phyloP scores from a whole-genome alignment of 352 stramenopile genomes.

The Phytopythium montanum region DNA sequence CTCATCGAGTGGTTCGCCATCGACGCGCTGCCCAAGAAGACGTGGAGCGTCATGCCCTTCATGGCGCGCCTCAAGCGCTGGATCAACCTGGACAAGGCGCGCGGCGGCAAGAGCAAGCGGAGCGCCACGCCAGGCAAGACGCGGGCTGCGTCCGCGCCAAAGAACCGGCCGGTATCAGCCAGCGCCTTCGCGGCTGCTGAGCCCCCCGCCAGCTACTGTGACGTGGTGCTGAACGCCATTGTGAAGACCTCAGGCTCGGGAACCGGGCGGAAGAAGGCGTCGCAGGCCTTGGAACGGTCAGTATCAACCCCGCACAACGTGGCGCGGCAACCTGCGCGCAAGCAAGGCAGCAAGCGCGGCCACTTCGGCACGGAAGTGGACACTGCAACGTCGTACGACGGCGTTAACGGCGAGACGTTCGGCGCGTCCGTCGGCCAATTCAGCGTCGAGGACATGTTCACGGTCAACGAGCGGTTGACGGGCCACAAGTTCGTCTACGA shows the following conservation, averaged over 20 bases:
- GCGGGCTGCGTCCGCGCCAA: constrained; percentile 67
- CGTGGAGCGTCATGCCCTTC: constrained; percentile 93
- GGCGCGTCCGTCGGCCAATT: constrained; percentile 67
- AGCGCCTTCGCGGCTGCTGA: constrained; percentile 30
- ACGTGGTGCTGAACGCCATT: constrained; percentile 4
- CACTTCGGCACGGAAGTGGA: constrained; percentile 86
- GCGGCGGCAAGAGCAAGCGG: constrained; percentile 41
- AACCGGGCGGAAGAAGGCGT: constrained; percentile 6
- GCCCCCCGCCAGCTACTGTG: constrained; percentile 13
- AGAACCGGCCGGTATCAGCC: constrained; percentile 48
- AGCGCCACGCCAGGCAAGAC: constrained; percentile 40
- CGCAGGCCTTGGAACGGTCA: constrained; percentile 41
- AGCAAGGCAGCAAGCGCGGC: constrained; percentile 34
- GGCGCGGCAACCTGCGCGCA: constrained; percentile 25
- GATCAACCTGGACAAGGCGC: constrained; percentile 76
- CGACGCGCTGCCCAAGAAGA: constrained; percentile 90
- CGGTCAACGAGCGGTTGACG: constrained; percentile 89
- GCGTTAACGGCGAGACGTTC: constrained; percentile 89
- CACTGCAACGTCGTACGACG: constrained; percentile 75
- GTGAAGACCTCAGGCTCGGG: constrained; percentile 30
- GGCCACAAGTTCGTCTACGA: constrained; percentile 93
- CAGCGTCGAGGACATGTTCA: constrained; percentile 96
- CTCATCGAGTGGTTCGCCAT: constrained; percentile 91
- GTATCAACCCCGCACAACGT: constrained; percentile 70
- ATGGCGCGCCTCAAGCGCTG: constrained; percentile 88